A percentile compares a stretch with the other conserved stretches of the same genome.
These are phyloP conservation scores for Kwoniella shivajii DNA, from an alignment of 1,284 basidiomycete species.

Conservation along the genomic window DNA sequence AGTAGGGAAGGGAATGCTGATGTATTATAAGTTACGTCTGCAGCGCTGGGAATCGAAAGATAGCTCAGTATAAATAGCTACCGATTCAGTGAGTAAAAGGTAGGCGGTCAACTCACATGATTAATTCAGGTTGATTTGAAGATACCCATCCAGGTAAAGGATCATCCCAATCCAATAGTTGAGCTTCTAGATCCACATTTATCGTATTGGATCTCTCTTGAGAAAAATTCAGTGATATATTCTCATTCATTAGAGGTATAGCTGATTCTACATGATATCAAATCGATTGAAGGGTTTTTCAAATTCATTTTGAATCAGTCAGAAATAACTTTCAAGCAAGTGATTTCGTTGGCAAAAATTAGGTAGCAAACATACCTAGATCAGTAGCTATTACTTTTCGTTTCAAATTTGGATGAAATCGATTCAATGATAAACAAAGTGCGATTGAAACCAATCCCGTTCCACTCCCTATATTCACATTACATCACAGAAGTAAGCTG, in stretches of 20 bases:
- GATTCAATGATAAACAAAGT: constrained; percentile 59
- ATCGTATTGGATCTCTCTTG: neutral
- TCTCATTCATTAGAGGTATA: constrained; percentile 72
- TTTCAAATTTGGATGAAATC: neutral
- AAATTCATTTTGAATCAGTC: constrained; percentile 9
- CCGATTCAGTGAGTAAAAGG: neutral
- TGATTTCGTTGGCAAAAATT: neutral
- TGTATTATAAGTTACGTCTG: constrained; percentile 87
- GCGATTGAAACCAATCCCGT: constrained; percentile 77
- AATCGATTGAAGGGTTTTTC: neutral
- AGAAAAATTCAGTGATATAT: constrained; percentile 61
- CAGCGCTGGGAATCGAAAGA: constrained; percentile 63
- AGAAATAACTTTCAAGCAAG: too few relatives aligned
- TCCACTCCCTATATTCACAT: constrained; percentile 65
- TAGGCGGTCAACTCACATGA: constrained; percentile 41
- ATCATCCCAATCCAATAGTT: constrained; percentile 75
- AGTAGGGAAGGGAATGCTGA: constrained; percentile 65
- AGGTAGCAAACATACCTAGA: constrained; percentile 71
- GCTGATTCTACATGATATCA: constrained; percentile 64
- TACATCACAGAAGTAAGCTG: neutral
- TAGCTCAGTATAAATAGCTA: neutral
- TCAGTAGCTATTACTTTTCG: constrained; percentile 61
- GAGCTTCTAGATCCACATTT: constrained; percentile 46
- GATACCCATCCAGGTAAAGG: constrained; percentile 59
- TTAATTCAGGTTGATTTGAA: constrained; percentile 27